Base-by-base conservation (phyloP, 352 stramenopile genomes). In the Thalassiosira exigua region DNA sequence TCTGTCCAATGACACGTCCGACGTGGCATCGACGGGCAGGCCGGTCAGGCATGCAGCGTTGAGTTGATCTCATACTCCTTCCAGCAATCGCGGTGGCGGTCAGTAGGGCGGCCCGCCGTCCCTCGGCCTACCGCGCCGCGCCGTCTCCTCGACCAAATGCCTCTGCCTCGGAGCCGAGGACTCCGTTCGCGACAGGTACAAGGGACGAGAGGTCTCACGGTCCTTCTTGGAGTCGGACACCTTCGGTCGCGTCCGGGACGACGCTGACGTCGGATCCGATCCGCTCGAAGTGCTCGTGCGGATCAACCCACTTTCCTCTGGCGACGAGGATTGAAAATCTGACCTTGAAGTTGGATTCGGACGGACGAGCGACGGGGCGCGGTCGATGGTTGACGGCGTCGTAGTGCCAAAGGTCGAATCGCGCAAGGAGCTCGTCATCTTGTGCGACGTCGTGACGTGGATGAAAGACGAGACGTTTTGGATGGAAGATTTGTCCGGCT, bases 391-490 rank as follows among this genome's bases (percentile, higher is more conserved):
- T 14, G 7, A 7, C 36, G 53, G 75, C n/a, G 79, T 80, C 51
- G 60, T 84, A 64, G 50, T 84, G 26, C 76, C 76, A 14, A 84
- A 84, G 58, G 76, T 84, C 3, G 76, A 84, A 67, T 69, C 69
- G 30, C n/a, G 27, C 3, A 64, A 84, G 5, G 76, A 84, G 30
- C 39, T 84, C 2, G 12, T 24, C 9, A 26, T 80, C n/a, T 30
- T 84, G 12, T 36, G 79, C 65, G 76, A 80, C 2, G 36, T 76
- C 14, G 46, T 84, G 1, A 46, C 27, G 17, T 22, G 53, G 11
- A 53, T 80, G 57, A 69, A 79, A 52, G 4, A 44, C 12, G 12
- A 33, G 24, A 21, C 68, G 26, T 5, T 7, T 53, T n/a, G 9
- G 44, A 41, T 3, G 12, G 33, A 39, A n/a, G n/a, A n/a, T n/a